These are phyloP conservation scores for Adiantum capillusveneris DNA, from an alignment of 75 land plant genomes.

Conservation along the genomic window DNA sequence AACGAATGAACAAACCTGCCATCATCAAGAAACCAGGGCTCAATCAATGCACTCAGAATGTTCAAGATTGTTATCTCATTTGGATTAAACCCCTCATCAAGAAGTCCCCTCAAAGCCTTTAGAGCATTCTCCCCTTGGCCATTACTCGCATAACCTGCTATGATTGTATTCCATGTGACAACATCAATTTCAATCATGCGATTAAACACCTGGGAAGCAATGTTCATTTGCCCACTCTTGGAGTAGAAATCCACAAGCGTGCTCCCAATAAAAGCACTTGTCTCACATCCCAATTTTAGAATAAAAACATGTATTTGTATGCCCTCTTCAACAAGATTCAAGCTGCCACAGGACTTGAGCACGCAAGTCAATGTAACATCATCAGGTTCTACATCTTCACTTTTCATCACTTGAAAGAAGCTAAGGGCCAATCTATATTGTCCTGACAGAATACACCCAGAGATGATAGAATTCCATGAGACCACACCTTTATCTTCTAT, in stretches of 20 bases:
- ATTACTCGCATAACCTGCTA: constrained; percentile 30
- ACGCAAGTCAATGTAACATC: constrained; percentile 56
- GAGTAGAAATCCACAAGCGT: constrained; percentile 35
- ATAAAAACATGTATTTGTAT: constrained; percentile 29
- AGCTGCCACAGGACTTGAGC: constrained; percentile 57
- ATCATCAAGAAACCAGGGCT: not conserved
- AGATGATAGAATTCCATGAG: constrained; percentile 50
- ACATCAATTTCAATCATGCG: constrained; percentile 11
- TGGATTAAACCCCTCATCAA: constrained; percentile 1
- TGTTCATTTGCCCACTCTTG: constrained; percentile 27
- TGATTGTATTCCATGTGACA: constrained; percentile 36
- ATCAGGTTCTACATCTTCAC: constrained; percentile 38
- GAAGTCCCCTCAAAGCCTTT: constrained; percentile 17
- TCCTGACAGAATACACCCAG: constrained; percentile 27
- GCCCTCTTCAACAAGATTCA: constrained; percentile 43
- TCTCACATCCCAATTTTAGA: constrained; percentile 24
- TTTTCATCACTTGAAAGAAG: constrained; percentile 31
- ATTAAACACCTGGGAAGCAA: constrained; percentile 17
- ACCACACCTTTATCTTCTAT: constrained; percentile 39
- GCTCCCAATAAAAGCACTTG: constrained; percentile 9
- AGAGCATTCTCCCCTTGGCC: constrained; percentile 23
- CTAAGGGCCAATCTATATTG: constrained; percentile 9
- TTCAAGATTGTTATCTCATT: not conserved
- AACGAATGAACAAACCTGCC: constrained; percentile 6
- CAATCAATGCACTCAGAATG: constrained; percentile 3